Evolutionary conservation across 257 asterid genomes (phyloP).

Genomic region (Ophiorrhiza pumila): DNA sequence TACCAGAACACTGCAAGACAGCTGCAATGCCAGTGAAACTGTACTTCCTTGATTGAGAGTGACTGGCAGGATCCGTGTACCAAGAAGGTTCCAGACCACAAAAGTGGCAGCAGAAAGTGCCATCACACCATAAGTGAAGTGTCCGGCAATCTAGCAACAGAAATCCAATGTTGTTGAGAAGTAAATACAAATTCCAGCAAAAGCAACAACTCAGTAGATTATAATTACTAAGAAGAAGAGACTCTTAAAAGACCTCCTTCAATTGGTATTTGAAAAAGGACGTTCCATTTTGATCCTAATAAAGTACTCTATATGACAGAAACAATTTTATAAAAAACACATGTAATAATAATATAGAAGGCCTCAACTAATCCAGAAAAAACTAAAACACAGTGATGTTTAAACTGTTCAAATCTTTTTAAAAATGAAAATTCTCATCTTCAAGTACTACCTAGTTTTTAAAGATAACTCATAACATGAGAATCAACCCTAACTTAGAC

Average conservation of each 20-base stretch:
- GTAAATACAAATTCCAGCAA: conserved; percentile 6
- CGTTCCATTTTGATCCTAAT: background rate
- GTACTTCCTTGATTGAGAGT: conserved; percentile 84
- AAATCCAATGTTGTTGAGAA: conserved; percentile 14
- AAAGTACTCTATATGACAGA: background rate
- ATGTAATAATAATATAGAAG: background rate
- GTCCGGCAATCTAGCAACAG: conserved; percentile 79
- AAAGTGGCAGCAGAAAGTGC: conserved; percentile 95
- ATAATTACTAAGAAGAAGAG: background rate
- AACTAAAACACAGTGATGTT: background rate
- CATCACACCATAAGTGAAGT: conserved; percentile 97
- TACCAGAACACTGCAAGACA: conserved; percentile 99
- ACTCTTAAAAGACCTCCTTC: background rate
- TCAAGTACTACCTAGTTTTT: background rate
- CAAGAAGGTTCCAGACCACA: conserved; percentile 87
- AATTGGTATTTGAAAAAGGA: background rate
- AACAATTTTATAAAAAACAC: background rate
- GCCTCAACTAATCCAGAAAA: background rate
- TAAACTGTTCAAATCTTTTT: background rate
- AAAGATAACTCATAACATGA: conserved; percentile 1
- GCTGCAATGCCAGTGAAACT: conserved; percentile 93
- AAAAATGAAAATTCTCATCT: background rate
- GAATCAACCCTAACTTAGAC: background rate
- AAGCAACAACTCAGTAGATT: background rate
- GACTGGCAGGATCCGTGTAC: conserved; percentile 77